Evolutionary conservation across 371 early-diverging fungal species (phyloP), one percentile per base, ranked within the genome.

Genomic region (Actinomortierella ambigua): DNA sequence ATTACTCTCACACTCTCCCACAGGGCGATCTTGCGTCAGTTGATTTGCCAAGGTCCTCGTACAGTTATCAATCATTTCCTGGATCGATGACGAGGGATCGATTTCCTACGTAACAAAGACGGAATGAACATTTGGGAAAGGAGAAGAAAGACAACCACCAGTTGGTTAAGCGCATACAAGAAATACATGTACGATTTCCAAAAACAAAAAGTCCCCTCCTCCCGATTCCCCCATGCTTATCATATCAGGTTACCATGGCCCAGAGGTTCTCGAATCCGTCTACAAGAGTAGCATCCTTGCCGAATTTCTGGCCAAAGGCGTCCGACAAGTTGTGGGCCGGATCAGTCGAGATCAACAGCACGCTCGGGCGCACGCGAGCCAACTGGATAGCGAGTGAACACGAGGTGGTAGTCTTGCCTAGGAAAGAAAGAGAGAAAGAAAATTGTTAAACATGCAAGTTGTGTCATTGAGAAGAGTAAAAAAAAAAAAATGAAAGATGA

Each of bases 311-410:
- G 48, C 94, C 92, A 83, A 98, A 98, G 29, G 99, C 99, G 81
- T 98, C 98, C 5, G 96, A 96, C 67, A 99, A 82, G 78, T 99
- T 99, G 85, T 99, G 99, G 28, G 99, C 99, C 20, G 99, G 99
- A 81, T 99, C 99, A 1, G 99, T 99, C 8, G 98, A 98, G 63
- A 99, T 98, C 63, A 99, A 78, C 61, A 99, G 83, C 13, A 99
- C 99, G 17, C 92, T 92, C 60, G 98, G 92, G 54, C 99, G 91
- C 4, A 90, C 94, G 67, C 90, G 88, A 29, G 96, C 86, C 56
- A 99, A 82, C 68, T 98, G 97, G 39, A 93, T 90, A 50, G 98
- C 98, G 59, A 95, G 84, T 29, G 91, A 90, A 65, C 94, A 95
- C 43, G 87, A 86, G 9, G 85, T 84, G 24, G 86, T 86, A 0